Conservation (phyloP, 2,329 filamentous ascomycete species). For the Scorias spongiosa region DNA sequence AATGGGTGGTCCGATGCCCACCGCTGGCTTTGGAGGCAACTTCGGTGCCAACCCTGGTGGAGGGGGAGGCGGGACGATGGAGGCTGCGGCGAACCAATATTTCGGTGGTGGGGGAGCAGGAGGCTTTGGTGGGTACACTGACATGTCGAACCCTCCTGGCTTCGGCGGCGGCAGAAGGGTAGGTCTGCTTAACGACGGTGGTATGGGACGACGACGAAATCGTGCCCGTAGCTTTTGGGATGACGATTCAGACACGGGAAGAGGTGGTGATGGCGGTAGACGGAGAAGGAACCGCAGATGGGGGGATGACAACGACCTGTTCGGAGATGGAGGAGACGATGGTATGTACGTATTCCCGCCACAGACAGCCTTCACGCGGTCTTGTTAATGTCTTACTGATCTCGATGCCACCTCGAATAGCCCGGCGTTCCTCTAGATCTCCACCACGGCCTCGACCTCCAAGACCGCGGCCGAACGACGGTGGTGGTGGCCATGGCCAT, state of each 20-base stretch:
- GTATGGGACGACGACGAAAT: background rate
- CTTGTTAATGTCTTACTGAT: no score
- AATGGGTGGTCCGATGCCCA: background rate
- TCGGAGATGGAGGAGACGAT: background rate
- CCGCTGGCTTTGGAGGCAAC: background rate
- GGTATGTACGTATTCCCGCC: background rate
- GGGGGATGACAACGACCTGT: background rate
- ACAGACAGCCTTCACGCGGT: background rate
- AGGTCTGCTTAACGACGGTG: background rate
- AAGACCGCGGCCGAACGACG: background rate
- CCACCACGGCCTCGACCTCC: background rate
- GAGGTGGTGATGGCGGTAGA: background rate
- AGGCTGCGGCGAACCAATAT: background rate
- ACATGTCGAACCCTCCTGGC: background rate
- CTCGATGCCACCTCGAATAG: background rate
- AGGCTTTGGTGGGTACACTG: background rate
- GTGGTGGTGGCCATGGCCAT: background rate
- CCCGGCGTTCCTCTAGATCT: background rate
- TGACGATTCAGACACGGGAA: background rate
- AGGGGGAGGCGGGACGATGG: background rate
- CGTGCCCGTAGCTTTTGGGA: background rate
- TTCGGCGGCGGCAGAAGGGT: background rate
- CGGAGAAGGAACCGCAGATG: background rate
- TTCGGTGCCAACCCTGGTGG: background rate
- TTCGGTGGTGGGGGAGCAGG: background rate